Percentiles rank a stretch among this genome's conserved stretches.
Conservation (phyloP, 2,329 filamentous ascomycete species). For the Exophiala mesophila region DNA sequence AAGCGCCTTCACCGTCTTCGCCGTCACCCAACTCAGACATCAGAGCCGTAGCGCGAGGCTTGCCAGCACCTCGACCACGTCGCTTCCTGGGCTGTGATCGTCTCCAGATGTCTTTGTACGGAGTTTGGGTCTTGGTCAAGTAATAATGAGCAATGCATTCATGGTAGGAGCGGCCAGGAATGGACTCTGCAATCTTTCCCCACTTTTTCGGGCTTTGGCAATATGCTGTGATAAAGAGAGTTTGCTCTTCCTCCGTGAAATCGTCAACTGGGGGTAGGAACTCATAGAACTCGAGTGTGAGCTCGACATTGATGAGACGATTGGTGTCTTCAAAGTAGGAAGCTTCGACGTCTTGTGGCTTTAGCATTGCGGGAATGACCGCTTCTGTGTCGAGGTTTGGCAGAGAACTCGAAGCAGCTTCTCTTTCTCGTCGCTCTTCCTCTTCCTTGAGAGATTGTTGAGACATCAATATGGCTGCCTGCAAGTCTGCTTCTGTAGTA, state of each 20-base stretch:
- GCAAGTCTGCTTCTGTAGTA: constrained; percentile 47
- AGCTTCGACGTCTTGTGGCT: constrained; percentile 35
- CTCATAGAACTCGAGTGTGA: constrained; percentile 40
- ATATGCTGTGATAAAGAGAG: constrained; percentile 44
- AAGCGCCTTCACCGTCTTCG: constrained; percentile 37
- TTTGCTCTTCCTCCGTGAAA: constrained; percentile 45
- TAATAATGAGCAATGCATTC: constrained; percentile 50
- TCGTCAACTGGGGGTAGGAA: constrained; percentile 44
- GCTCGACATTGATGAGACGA: constrained; percentile 35
- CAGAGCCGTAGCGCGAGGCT: constrained; percentile 45
- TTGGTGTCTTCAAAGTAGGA: constrained; percentile 45
- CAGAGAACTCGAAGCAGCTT: constrained; percentile 39
- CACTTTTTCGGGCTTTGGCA: constrained; percentile 47
- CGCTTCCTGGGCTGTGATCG: constrained; percentile 40
- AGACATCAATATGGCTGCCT: constrained; percentile 44
- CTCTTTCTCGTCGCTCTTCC: constrained; percentile 39
- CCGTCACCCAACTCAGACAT: constrained; percentile 45
- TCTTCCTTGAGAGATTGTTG: constrained; percentile 46
- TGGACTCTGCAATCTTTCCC: constrained; percentile 46
- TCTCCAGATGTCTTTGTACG: constrained; percentile 47
- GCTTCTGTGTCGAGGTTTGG: constrained; percentile 45
- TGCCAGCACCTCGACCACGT: constrained; percentile 32
- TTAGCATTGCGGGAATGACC: constrained; percentile 45
- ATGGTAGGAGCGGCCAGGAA: constrained; percentile 44
- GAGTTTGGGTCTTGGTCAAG: constrained; percentile 45